Evolutionary conservation across 1,284 basidiomycete genomes (phyloP), one percentile per base, ranked within the genome.

Genomic region (Ustilago loliicola): DNA sequence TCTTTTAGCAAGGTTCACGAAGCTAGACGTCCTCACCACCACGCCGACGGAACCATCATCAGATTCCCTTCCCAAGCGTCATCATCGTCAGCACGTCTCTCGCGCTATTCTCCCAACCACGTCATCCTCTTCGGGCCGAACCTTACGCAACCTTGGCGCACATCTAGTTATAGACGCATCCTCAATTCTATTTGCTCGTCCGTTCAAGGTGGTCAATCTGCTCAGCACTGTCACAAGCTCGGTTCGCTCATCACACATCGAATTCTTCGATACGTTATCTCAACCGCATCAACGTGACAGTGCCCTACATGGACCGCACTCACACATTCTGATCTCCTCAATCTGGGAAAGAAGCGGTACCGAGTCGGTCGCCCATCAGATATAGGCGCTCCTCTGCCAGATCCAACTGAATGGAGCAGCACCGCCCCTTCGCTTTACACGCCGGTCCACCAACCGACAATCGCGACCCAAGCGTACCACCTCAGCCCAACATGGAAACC

Each of bases 391-490:
- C 15, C 15, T 29, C 34, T 29, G 47, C 47, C 50, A 56, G 34
- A 25, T 42, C 36, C 17, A 25, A 27, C 65, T 68, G 65, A 65
- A 67, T 68, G 65, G 61, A 68, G 61, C 65, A 73, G 42, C 71
- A 58, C 50, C 52, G 40, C 48, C 42, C 55, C 32, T 60, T 52
- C 23, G 25, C 60, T 29, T 19, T 25, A 17, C 60, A 61, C 32
- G 19, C 54, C 40, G 64, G 47, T 56, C 17, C 65, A 17, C 34
- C 48, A n/a, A 45, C 23, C 52, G 36, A 50, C 25, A 21, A 9
- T 36, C 27, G 29, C 25, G 30, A 42, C 23, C 32, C 19, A 32
- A 29, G 25, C 50, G 8, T 10, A 21, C 29, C 21, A 47, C 32
- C n/a, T 48, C 48, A 27, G 25, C 48, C 30, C 57, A 68, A 36